These are phyloP conservation scores for Coniferiporia sulphurascens DNA, from an alignment of 1,284 basidiomycete genomes.

Conservation along the genomic window DNA sequence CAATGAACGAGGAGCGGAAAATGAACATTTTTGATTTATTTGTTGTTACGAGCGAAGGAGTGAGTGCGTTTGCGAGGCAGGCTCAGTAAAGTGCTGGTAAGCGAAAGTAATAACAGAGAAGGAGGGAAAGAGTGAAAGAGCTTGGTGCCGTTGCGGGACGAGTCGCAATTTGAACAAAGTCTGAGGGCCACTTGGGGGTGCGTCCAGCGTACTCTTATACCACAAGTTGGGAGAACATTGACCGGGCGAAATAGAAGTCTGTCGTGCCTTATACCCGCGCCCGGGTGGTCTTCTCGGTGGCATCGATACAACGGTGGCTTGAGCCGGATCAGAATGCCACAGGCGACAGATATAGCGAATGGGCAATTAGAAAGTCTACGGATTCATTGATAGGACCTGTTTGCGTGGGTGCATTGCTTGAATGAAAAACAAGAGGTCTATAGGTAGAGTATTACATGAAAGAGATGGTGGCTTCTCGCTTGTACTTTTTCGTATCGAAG, in stretches of 20 bases:
- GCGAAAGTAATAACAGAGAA: neutral
- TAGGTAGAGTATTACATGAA: constrained; percentile 1
- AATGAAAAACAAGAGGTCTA: constrained; percentile 11
- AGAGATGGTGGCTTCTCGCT: neutral
- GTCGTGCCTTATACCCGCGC: neutral
- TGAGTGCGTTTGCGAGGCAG: neutral
- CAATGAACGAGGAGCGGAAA: constrained; percentile 12
- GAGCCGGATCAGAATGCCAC: neutral
- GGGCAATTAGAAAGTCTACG: neutral
- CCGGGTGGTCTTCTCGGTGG: neutral
- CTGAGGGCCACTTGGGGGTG: neutral
- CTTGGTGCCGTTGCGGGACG: neutral
- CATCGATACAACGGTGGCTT: neutral
- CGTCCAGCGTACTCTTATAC: constrained; percentile 7
- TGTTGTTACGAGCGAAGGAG: neutral
- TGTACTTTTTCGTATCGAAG: constrained; percentile 12
- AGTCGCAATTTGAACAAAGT: constrained; percentile 5
- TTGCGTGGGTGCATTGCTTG: neutral
- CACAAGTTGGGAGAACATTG: neutral
- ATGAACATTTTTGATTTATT: constrained; percentile 6
- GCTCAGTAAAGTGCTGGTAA: neutral
- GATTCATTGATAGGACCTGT: neutral
- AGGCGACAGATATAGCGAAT: neutral
- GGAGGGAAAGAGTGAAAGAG: neutral
- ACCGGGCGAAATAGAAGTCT: neutral